These are phyloP conservation scores for Clavispora vitiphila DNA, from an alignment of 805 yeast species.

Conservation along the genomic window DNA sequence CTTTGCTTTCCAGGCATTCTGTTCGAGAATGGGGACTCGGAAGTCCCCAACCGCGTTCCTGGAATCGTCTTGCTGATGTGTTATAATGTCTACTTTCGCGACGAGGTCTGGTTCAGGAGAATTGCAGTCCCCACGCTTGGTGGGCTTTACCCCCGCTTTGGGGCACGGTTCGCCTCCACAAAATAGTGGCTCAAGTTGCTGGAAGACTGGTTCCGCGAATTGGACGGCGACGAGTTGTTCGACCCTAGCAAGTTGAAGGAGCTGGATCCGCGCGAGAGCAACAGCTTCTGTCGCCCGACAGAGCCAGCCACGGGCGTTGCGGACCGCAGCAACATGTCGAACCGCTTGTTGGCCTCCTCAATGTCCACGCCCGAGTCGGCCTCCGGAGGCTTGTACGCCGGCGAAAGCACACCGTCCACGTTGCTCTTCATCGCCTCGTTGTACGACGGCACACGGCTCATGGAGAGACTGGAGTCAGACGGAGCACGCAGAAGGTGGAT, in stretches of 20 bases:
- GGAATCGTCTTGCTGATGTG: too few species aligned
- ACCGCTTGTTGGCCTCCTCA: conserved; percentile 24
- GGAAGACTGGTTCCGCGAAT: conserved; percentile 67
- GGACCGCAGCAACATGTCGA: conserved; percentile 18
- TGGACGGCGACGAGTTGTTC: conserved; percentile 54
- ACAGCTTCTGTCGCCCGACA: conserved; percentile 13
- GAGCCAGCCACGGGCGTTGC: conserved; percentile 1
- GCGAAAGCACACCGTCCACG: conserved; percentile 54
- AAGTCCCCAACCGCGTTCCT: too few species aligned
- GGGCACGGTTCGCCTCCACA: background rate
- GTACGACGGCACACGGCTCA: conserved; percentile 82
- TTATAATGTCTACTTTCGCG: too few species aligned
- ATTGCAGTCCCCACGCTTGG: too few species aligned
- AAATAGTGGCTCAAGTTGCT: conserved; percentile 6
- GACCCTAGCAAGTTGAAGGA: conserved; percentile 24
- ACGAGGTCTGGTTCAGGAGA: too few species aligned
- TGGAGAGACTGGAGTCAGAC: conserved; percentile 33
- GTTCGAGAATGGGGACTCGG: too few species aligned
- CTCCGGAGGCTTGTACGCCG: conserved; percentile 58
- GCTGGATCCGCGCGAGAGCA: conserved; percentile 23
- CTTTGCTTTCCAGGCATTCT: too few species aligned
- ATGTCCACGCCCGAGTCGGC: conserved; percentile 37
- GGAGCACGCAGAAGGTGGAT: conserved; percentile 55
- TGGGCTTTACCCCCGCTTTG: background rate
- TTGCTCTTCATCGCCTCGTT: conserved; percentile 65